Base-by-base conservation (phyloP, 768 basidiomycete species). In the Tephrocybe rancida region DNA sequence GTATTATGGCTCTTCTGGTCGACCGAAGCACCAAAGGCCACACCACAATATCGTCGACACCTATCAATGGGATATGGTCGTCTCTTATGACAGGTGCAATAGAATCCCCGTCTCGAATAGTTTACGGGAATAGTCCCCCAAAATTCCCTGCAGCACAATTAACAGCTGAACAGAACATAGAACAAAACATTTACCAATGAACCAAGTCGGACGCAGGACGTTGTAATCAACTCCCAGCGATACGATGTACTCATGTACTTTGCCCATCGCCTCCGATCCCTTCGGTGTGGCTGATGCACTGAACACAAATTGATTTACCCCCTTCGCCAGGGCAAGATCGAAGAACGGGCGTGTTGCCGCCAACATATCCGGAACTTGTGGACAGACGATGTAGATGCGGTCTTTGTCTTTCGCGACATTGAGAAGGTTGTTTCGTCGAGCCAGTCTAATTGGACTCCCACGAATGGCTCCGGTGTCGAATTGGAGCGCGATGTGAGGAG, bases 201-300 rank as follows among this genome's bases (percentile, higher is more conserved):
- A 75, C 70, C 68, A 71, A 11, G 73, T 69, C 2, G 75, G 73
- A 1, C 73, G 59, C 8, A 77, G 35, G 13, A 69, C 64, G 18
- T 58, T 57, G 48, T 70, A 72, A 35, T 75, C 70, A 2, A 71
- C 64, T 0, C 64, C 67, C 19, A 61, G 43, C 16, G 62, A 50
- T 4, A 53, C 60, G 16, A 77, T 62, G 41, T 74, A 72, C 48
- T 69, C 62, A 24, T 74, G 74, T 1, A 72, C 63, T 43, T 64
- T 59, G 3, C 73, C 73, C 42, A 62, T 54, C 3, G 58, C 49
- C 0, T 55, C 46, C 1, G 56, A 61, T 10, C 71, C 71, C 25
- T 55, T 59, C 5, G 63, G 59, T 19, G 66, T 22, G 11, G 53
- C 21, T 18, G 56, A 57, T 0, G 65, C 62, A 44, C 69, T 71